Base-by-base conservation (phyloP, 2,329 filamentous ascomycete species). In the Xenosphaeropsis pyriputrescens region DNA sequence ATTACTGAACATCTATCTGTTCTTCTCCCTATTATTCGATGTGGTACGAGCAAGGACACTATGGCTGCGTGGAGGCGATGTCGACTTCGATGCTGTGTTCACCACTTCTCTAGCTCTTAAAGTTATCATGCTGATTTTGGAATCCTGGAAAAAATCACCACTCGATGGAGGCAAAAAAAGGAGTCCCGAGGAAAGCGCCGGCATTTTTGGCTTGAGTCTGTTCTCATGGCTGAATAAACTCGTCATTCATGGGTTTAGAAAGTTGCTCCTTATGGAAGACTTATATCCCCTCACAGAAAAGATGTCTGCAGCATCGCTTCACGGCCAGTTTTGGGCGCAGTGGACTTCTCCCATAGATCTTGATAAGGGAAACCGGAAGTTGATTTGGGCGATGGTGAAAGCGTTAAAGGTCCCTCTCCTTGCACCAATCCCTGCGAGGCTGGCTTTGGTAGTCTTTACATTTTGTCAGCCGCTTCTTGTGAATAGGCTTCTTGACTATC, bases 381-480 rank as follows among this genome's bases (percentile, higher is more conserved):
- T 26, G 16, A 6, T 18, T 17, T 16, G 13, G 12, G 17, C 5
- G 16, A 16, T 39, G 14, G 51, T 57, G 5, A 36, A 44, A 18
- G 43, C 53, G 0, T 52, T 53, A 36, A 53, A 48, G 16, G 47
- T 48, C 47, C 50, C 55, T 3, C 46, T 61, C 6, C 16, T 53
- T 2, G 48, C 52, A 1, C 54, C 50, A 0, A 47, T 64, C 4
- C 31, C 57, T 4, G 59, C 63, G 2, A 55, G 63, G 0, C 44
- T 65, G 2, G 50, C 54, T 8, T 54, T 55, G 17, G 56, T 54
- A 1, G 62, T 51, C 4, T 64, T 68, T 44, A 58, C 48, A 5
- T 64, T 65, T 37, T 54, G 59, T 5, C 64, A 68, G 29, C 63
- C 65, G 0, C 61, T 67, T 17, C 57, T 68, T 17, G 58, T 67